Base-by-base conservation (phyloP, 2,329 filamentous ascomycete species). In the Emergomyces africanus region DNA sequence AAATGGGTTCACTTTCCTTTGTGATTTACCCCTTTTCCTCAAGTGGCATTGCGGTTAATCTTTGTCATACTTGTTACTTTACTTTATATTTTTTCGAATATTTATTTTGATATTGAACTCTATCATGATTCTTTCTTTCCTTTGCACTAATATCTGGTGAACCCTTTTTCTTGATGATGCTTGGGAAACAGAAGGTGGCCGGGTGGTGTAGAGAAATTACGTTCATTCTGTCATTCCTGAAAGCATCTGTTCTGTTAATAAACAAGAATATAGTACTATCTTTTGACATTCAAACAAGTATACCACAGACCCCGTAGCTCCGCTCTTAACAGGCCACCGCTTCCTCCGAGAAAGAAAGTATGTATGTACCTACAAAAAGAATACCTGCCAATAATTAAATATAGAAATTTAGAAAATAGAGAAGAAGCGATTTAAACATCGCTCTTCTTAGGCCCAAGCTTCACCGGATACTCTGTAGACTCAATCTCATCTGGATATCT, bases 401-500 rank as follows among this genome's bases (percentile, higher is more conserved):
- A 37, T 12, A 37, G 30, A 37, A 37, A 37, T 37, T 37, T 1
- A 2, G 35, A 37, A 15, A 12, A 5, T 8, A 35, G 33, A 35
- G 6, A 35, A 35, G 33, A 37, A 23, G 23, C 18, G 3, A 18
- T n/a, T 23, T 44, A 42, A 44, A 20, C 14, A 57, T 30, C 25
- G 9, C 28, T 25, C 54, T 46, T 39, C 55, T 37, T 57, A 15
- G 12, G 3, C 41, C 14, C 41, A 60, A 76, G 59, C 60, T 75
- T 68, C 37, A 80, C 67, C 57, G 81, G 81, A 68, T 79, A 83
- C 25, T 80, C 74, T 18, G 75, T 75, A 57, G 75, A 82, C 78
- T 88, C 85, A 68, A 88, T 87, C 70, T 81, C 79, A 63, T 84
- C 78, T 1, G 84, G 83, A 72, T 86, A 88, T 58, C 68, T 77